A percentile compares a stretch with the other conserved stretches of the same genome.
Conservation (phyloP, 2,329 filamentous ascomycete genomes). For the Neofusicoccum parvum region DNA sequence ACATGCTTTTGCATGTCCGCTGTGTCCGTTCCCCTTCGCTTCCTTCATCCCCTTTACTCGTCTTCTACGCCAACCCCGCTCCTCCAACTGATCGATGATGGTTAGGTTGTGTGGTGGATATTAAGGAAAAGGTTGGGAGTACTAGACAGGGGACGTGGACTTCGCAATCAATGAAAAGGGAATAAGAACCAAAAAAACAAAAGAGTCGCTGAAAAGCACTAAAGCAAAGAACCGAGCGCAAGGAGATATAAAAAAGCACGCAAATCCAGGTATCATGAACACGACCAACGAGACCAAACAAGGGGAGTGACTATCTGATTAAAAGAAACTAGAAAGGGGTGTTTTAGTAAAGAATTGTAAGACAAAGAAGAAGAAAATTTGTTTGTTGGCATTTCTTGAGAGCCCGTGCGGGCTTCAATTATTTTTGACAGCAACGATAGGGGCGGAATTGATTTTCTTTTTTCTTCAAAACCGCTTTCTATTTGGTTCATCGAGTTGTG, state of each 20-base stretch:
- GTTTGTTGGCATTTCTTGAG: slow-evolving; percentile 3
- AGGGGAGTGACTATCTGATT: slow-evolving; percentile 11
- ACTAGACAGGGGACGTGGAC: not conserved
- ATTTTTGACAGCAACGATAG: not conserved
- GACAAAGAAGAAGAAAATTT: slow-evolving; percentile 5
- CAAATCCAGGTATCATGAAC: slow-evolving; percentile 20
- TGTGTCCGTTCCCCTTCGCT: too few relatives aligned
- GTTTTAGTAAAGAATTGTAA: not conserved
- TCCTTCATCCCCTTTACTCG: too few relatives aligned
- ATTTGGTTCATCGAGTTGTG: not conserved
- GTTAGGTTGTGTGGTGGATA: not conserved
- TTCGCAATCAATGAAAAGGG: not conserved
- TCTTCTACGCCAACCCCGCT: too few relatives aligned
- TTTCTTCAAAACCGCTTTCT: slow-evolving; percentile 6
- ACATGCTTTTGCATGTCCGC: too few relatives aligned
- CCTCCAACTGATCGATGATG: too few relatives aligned
- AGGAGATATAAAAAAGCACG: slow-evolving; percentile 5
- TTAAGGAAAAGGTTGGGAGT: slow-evolving; percentile 1
- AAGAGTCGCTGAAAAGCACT: slow-evolving; percentile 12
- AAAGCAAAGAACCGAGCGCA: not conserved
- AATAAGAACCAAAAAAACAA: not conserved
- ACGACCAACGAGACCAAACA: slow-evolving; percentile 2
- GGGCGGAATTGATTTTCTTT: not conserved
- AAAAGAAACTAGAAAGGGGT: not conserved
- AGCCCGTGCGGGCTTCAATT: too few relatives aligned